Conservation (phyloP, 805 yeast species). For the Yarrowia divulgata region DNA sequence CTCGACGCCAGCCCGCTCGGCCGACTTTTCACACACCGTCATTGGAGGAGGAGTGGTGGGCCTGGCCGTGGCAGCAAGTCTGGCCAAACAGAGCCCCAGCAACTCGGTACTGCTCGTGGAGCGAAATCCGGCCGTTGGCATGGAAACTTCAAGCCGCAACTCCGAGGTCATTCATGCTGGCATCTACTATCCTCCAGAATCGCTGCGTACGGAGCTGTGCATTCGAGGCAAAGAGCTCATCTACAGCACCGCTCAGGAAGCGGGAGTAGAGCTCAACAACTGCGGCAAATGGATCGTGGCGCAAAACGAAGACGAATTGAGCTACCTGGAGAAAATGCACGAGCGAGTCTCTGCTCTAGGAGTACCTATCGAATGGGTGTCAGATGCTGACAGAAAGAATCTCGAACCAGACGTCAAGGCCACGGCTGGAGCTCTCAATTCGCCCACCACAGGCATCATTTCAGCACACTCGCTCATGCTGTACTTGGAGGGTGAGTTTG, state of each 20-base stretch:
- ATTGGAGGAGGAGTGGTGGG: slow-evolving; percentile 91
- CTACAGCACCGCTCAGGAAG: slow-evolving; percentile 53
- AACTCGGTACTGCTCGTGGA: slow-evolving; percentile 72
- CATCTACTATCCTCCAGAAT: slow-evolving; percentile 73
- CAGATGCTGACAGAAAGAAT: slow-evolving; percentile 54
- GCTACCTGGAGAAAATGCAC: slow-evolving; percentile 63
- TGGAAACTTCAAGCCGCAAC: slow-evolving; percentile 87
- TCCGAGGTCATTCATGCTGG: slow-evolving; percentile 96
- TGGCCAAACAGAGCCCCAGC: slow-evolving; percentile 55
- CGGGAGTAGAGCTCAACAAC: slow-evolving; percentile 62
- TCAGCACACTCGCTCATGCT: slow-evolving; percentile 80
- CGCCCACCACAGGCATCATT: slow-evolving; percentile 86
- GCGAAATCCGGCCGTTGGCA: slow-evolving; percentile 68
- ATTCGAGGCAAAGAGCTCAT: slow-evolving; percentile 74
- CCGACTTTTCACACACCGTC: slow-evolving; percentile 73
- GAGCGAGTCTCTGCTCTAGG: slow-evolving; percentile 59
- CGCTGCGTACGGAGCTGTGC: slow-evolving; percentile 74
- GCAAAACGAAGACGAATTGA: slow-evolving; percentile 68
- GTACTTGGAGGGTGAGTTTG: slow-evolving; percentile 62
- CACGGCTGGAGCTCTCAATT: slow-evolving; percentile 63
- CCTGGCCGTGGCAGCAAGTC: slow-evolving; percentile 76
- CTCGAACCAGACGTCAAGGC: slow-evolving; percentile 76
- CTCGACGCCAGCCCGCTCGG: neutral
- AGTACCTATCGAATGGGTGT: slow-evolving; percentile 66
- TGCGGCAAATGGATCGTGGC: slow-evolving; percentile 90